These are phyloP conservation scores for Linderniella brevidens DNA, from an alignment of 257 asterid species.

Conservation along the genomic window DNA sequence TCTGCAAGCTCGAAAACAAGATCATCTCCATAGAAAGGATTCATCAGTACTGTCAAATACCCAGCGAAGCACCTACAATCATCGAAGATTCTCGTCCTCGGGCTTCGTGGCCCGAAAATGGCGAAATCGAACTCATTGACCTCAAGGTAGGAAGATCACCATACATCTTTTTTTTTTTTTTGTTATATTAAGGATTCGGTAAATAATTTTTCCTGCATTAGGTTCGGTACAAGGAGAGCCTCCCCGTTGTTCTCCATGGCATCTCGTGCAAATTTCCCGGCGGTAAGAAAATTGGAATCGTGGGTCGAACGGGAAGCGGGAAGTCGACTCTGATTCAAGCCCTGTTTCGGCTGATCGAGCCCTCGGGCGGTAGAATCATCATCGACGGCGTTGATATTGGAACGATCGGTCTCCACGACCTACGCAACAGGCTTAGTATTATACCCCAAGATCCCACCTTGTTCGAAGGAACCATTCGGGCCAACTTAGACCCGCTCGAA, in stretches of 20 bases:
- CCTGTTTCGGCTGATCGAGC: slow-evolving; percentile 83
- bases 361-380: slow-evolving; percentile 72
- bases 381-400: slow-evolving; percentile 75
- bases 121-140: slow-evolving; percentile 65
- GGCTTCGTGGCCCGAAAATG: slow-evolving; percentile 77
- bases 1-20: slow-evolving; percentile 98
- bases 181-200: neutral
- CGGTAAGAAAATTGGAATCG: slow-evolving; percentile 88
- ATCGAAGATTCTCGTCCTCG: slow-evolving; percentile 64
- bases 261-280: slow-evolving; percentile 88
- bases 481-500: slow-evolving; percentile 83
- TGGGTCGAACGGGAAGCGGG: slow-evolving; percentile 99
- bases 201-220: slow-evolving; percentile 7
- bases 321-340: slow-evolving; percentile 98
- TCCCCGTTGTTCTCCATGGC: slow-evolving; percentile 90
- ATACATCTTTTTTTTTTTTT: slow-evolving; percentile 2
- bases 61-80: slow-evolving; percentile 83
- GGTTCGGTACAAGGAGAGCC: slow-evolving; percentile 91
- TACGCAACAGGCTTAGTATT: slow-evolving; percentile 77
- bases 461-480: slow-evolving; percentile 94
- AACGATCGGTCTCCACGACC: slow-evolving; percentile 87
- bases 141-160: slow-evolving; percentile 45
- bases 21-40: slow-evolving; percentile 90
- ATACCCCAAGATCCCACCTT: slow-evolving; percentile 96
- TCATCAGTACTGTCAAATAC: slow-evolving; percentile 79